Conservation (phyloP, 768 basidiomycete genomes). For the Termitomyces sp. region DNA sequence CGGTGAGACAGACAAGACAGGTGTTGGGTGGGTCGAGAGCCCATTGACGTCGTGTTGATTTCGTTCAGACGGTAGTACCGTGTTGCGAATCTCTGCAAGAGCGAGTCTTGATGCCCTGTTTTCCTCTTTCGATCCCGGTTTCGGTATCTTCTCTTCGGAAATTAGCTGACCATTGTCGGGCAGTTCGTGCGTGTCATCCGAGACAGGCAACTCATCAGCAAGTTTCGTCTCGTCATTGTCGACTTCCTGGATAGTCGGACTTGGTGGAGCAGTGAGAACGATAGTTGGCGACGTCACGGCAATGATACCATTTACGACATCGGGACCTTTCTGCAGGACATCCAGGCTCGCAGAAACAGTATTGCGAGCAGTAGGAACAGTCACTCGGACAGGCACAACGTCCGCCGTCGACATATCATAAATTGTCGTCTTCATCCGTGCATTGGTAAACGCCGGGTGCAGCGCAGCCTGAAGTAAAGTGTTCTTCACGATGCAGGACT, state of each 20-base stretch:
- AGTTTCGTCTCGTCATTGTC: background rate
- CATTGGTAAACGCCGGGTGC: constrained; percentile 3
- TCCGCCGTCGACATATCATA: constrained; percentile 16
- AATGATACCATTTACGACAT: background rate
- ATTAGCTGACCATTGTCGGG: background rate
- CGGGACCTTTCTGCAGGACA: background rate
- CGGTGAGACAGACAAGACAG: background rate
- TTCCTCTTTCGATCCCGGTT: background rate
- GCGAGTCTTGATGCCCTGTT: background rate
- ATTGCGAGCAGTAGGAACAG: background rate
- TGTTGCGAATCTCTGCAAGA: constrained; percentile 3
- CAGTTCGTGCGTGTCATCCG: background rate
- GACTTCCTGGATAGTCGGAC: background rate
- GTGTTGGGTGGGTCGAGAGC: background rate
- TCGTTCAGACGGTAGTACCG: background rate
- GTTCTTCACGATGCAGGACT: constrained; percentile 5
- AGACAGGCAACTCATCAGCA: background rate
- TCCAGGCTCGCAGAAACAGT: background rate
- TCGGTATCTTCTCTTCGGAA: background rate
- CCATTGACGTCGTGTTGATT: background rate
- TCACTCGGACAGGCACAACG: background rate
- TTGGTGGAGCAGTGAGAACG: constrained; percentile 13
- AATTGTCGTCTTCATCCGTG: constrained; percentile 13
- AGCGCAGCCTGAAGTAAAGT: background rate
- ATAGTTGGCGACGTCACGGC: constrained; percentile 10